Evolutionary conservation across 352 stramenopile genomes (phyloP), one percentile per base, ranked within the genome.

Genomic region (Poterioochromonas sp.): DNA sequence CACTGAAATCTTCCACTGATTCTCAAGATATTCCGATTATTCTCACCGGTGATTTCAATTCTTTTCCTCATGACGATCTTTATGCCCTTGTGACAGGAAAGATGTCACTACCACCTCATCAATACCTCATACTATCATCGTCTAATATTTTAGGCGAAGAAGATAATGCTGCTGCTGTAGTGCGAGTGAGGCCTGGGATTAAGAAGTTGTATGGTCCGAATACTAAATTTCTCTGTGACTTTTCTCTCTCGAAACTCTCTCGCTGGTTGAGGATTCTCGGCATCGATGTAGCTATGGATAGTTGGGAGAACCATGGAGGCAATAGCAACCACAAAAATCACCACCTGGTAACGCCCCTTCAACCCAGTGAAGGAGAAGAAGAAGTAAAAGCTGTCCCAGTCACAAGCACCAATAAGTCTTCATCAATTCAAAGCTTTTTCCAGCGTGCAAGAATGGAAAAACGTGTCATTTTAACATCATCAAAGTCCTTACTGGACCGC

Each of bases 1-100:
- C n/a, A n/a, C n/a, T n/a, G n/a, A n/a, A n/a, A n/a, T n/a, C n/a
- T n/a, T n/a, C n/a, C n/a, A 5, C 43, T 51, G n/a, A 35, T 5
- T 44, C 2, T 54, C 8, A 5, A 22, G 1, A 18, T 37, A 11
- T 35, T 70, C 71, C 71, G 11, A 34, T 78, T 15, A 2, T 78
- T 22, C 47, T 63, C 3, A 41, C 43, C 22, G 71, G 71, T 49
- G 71, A 78, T 37, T 78, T 78, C 39, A 78, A 78, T 37, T 69
- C 71, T 2, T 39, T 65, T 34, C 71, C 71, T 40, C 5, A 44
- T 49, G 12, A 11, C 5, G 71, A 78, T 2, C 1, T 65, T 5
- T 65, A 51, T 18, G 0, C 1, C 5, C 35, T 78, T 0, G 29
- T 78, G 1, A 74, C 65, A 12, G 5, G 2, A 12, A 40, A 26